These are phyloP conservation scores for Toxicodendron radicans DNA, from an alignment of 345 rosid genomes.

Conservation along the genomic window DNA sequence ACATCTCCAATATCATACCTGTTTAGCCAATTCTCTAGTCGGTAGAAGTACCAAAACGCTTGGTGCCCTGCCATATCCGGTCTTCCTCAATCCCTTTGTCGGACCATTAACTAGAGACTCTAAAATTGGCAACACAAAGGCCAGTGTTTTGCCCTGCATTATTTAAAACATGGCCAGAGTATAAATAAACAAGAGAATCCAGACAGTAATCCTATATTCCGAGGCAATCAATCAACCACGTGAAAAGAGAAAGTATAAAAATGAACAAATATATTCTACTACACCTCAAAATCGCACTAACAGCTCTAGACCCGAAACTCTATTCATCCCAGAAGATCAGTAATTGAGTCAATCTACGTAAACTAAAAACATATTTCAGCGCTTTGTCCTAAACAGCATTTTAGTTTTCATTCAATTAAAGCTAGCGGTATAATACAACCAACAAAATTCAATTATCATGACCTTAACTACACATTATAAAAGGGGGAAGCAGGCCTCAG, in stretches of 20 bases:
- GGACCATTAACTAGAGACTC: conserved; percentile 83
- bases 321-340: too few species aligned
- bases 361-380: neutral
- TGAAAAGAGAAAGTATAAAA: neutral
- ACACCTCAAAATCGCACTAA: neutral
- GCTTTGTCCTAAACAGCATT: neutral
- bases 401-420: too few species aligned
- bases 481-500: too few species aligned
- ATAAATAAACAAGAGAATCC: neutral
- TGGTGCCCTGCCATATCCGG: conserved; percentile 82
- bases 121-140: conserved; percentile 92
- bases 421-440: too few species aligned
- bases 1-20: conserved; percentile 41
- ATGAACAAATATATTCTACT: neutral
- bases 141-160: conserved; percentile 88
- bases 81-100: conserved; percentile 54
- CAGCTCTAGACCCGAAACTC: neutral
- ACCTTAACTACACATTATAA: too few species aligned
- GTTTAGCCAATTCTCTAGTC: conserved; percentile 90
- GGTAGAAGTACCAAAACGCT: conserved; percentile 92
- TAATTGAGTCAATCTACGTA: neutral
- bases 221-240: neutral
- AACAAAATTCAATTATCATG: too few species aligned
- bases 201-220: neutral
- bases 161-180: neutral